Evolutionary conservation across 768 basidiomycete species (phyloP).

Genomic region (Trametes cubensis): DNA sequence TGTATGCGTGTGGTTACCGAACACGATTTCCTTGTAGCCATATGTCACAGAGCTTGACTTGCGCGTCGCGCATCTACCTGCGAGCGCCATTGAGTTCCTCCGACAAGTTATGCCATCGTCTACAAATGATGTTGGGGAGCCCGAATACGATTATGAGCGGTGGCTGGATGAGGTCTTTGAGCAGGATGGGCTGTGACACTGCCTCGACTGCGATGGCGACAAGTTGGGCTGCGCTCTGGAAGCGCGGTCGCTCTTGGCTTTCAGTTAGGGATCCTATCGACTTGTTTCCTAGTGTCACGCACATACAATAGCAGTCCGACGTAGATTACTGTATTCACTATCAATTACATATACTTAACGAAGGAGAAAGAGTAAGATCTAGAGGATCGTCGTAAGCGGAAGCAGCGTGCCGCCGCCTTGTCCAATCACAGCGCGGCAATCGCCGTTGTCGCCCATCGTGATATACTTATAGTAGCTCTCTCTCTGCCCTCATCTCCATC

Average conservation of each 20-base stretch:
- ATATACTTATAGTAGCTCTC: constrained; percentile 31
- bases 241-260: constrained; percentile 2
- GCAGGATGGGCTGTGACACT: constrained; percentile 19
- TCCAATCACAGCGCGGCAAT: constrained; percentile 32
- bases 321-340: constrained; percentile 25
- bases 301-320: constrained; percentile 8
- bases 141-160: constrained; percentile 77
- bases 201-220: constrained; percentile 3
- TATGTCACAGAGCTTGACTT: constrained; percentile 95
- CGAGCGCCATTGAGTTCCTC: constrained; percentile 76
- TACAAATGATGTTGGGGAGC: constrained; percentile 58
- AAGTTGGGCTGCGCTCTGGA: constrained; percentile 17
- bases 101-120: constrained; percentile 75
- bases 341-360: background rate
- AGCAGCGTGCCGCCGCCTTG: constrained; percentile 20
- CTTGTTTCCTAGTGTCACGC: background rate
- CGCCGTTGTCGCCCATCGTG: constrained; percentile 34
- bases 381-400: constrained; percentile 7
- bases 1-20: background rate
- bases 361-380: background rate
- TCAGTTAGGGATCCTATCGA: background rate
- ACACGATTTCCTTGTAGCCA: constrained; percentile 51
- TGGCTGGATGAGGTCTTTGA: constrained; percentile 82
- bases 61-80: constrained; percentile 78
- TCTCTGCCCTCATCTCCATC: constrained; percentile 16